Evolutionary conservation across 345 rosid species (phyloP).

Genomic region (Populus tremula): DNA sequence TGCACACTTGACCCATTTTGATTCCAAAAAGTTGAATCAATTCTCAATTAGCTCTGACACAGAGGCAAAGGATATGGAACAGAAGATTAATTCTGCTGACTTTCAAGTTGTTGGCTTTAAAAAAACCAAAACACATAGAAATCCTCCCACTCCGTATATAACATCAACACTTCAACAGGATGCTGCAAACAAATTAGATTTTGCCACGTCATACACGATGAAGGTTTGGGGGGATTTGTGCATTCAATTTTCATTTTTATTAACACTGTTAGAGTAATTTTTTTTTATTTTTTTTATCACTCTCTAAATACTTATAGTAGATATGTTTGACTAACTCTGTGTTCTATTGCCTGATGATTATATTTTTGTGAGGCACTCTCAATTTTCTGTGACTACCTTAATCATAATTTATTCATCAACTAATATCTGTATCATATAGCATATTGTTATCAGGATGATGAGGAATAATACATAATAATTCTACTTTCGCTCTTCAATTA

Average conservation of each 20-base stretch:
- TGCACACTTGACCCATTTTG: conserved; percentile 60
- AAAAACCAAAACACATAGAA: conserved; percentile 54
- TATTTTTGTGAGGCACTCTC: background rate
- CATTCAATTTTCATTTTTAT: background rate
- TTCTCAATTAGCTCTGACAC: conserved; percentile 59
- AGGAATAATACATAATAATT: background rate
- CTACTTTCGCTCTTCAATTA: no score
- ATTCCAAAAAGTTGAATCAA: conserved; percentile 68
- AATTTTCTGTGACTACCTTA: background rate
- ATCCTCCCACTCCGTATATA: conserved; percentile 90
- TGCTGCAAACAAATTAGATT: conserved; percentile 89
- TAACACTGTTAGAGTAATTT: background rate
- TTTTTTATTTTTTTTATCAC: background rate
- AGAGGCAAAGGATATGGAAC: conserved; percentile 56
- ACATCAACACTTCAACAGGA: conserved; percentile 99
- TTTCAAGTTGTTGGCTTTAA: conserved; percentile 59
- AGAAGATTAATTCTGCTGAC: conserved; percentile 45
- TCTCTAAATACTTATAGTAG: background rate
- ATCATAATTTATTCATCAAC: background rate
- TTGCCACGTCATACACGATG: conserved; percentile 72
- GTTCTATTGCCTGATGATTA: background rate
- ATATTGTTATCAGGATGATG: background rate
- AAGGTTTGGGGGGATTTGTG: conserved; percentile 51
- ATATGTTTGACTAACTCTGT: background rate
- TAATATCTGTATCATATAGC: background rate